These are phyloP conservation scores for Calonectria leucothoes DNA, from an alignment of 2,329 filamentous ascomycete species.

Conservation along the genomic window DNA sequence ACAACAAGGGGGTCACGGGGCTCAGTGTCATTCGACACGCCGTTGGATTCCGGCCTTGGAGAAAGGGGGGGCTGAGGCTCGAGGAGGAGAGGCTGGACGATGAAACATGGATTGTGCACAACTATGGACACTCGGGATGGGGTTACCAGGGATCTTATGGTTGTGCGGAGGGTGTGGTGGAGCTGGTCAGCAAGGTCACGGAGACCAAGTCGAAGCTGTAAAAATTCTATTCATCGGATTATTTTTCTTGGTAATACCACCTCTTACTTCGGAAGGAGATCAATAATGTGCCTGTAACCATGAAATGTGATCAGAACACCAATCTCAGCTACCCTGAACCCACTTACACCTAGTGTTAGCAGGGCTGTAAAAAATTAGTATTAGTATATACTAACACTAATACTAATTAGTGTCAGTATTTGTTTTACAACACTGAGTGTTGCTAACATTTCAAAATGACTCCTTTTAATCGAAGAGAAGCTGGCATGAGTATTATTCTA, in stretches of 20 bases:
- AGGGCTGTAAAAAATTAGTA: no score
- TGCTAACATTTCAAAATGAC: no score
- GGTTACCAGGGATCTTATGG: slow-evolving; percentile 80
- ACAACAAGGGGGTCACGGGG: slow-evolving; percentile 76
- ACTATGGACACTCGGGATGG: slow-evolving; percentile 84
- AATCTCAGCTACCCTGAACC: background rate
- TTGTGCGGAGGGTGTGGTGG: slow-evolving; percentile 73
- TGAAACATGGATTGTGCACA: slow-evolving; percentile 77
- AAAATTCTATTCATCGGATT: background rate
- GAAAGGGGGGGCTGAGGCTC: slow-evolving; percentile 78
- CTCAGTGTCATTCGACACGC: slow-evolving; percentile 83
- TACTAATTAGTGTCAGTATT: no score
- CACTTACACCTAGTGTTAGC: background rate
- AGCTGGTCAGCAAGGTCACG: slow-evolving; percentile 73
- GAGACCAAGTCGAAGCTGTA: slow-evolving; percentile 45
- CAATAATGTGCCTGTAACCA: background rate
- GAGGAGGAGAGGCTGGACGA: slow-evolving; percentile 68
- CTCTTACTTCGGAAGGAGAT: background rate
- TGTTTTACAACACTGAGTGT: no score
- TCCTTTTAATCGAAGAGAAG: no score
- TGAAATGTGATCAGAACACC: background rate
- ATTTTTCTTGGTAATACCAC: background rate
- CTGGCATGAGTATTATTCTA: no score
- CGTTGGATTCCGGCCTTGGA: slow-evolving; percentile 82
- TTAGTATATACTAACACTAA: no score